phyloP scores from a whole-genome alignment of 129 eudicot species.

The Flaveria trinervia region DNA sequence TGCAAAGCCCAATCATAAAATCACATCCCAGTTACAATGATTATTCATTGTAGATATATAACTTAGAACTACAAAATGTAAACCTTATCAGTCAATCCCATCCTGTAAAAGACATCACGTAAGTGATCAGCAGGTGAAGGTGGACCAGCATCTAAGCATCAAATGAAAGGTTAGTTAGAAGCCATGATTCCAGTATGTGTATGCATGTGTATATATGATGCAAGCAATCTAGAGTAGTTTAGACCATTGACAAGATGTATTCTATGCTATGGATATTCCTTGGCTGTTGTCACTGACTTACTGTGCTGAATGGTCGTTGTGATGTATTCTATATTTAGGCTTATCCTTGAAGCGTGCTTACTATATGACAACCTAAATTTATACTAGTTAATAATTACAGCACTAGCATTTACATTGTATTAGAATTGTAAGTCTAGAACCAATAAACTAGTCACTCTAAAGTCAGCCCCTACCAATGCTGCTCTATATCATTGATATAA shows the following conservation, averaged over 20 bases:
- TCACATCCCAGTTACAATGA: conserved; percentile 19
- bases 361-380: not conserved
- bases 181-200: not conserved
- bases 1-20: conserved; percentile 28
- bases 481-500: not conserved
- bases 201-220: conserved; percentile 3
- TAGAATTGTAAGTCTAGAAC: not conserved
- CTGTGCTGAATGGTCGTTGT: not conserved
- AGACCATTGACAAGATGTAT: not conserved
- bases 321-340: not conserved
- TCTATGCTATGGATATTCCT: not conserved
- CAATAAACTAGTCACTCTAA: not conserved
- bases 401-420: not conserved
- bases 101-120: conserved; percentile 92
- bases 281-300: not conserved
- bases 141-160: conserved; percentile 88
- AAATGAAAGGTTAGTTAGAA: conserved; percentile 19
- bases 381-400: not conserved
- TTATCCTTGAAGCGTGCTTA: not conserved
- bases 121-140: conserved; percentile 95
- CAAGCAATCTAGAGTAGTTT: not conserved
- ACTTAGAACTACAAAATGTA: not conserved
- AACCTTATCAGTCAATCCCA: conserved; percentile 97
- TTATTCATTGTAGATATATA: not conserved
- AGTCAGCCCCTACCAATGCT: not conserved